These are phyloP conservation scores for Aegilops longissima DNA, from an alignment of 176 grass and related monocot species.

Conservation along the genomic window DNA sequence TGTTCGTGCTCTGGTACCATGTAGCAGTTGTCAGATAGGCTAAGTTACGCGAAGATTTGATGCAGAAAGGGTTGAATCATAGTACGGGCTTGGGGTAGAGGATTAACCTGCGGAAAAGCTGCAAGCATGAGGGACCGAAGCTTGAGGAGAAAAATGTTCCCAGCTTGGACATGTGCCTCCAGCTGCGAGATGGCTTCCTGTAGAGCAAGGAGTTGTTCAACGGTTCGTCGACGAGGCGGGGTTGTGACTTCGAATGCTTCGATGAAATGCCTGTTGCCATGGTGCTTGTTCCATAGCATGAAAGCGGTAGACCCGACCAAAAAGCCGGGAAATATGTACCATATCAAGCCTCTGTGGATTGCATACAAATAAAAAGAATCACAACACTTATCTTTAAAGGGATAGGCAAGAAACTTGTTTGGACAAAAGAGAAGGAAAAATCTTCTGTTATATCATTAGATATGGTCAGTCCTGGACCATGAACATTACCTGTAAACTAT, in stretches of 20 bases:
- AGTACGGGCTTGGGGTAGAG: not conserved
- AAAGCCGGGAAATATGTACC: slow-evolving; percentile 61
- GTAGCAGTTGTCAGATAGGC: not conserved
- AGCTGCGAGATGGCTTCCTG: slow-evolving; percentile 80
- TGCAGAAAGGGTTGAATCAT: not conserved
- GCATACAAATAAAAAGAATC: not conserved
- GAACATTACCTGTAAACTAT: slow-evolving; percentile 59
- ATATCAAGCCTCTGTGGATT: slow-evolving; percentile 60
- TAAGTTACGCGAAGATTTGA: not conserved
- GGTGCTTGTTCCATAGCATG: slow-evolving; percentile 79
- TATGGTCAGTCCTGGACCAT: not conserved
- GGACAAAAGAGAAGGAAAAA: not conserved
- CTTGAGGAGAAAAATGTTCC: slow-evolving; percentile 90
- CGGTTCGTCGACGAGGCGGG: slow-evolving; percentile 57
- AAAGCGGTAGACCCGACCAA: slow-evolving; percentile 56
- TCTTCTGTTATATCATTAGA: not conserved
- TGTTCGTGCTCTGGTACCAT: slow-evolving; percentile 67
- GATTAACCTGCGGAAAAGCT: slow-evolving; percentile 70
- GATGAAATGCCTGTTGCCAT: slow-evolving; percentile 39
- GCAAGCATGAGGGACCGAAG: slow-evolving; percentile 82
- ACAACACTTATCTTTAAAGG: not conserved
- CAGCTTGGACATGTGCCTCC: slow-evolving; percentile 66
- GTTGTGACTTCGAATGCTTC: slow-evolving; percentile 63
- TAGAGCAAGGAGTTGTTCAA: slow-evolving; percentile 72
- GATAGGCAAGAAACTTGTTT: not conserved